Percentiles rank a stretch among this genome's conserved stretches.
phyloP scores from a whole-genome alignment of 768 basidiomycete species.

The Nidularia pulvinata region DNA sequence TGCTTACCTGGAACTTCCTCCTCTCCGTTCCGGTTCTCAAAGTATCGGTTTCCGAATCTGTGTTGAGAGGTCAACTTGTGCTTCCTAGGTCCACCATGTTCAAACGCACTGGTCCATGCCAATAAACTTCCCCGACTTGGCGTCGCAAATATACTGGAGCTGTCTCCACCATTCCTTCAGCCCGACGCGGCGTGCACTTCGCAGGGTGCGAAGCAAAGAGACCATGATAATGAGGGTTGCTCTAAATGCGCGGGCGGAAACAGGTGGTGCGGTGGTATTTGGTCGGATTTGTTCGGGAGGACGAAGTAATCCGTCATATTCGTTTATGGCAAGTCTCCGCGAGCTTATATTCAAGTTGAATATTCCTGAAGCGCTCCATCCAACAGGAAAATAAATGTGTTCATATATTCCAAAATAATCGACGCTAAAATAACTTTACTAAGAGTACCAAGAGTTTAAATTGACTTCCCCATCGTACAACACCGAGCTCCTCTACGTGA shows the following conservation, averaged over 20 bases:
- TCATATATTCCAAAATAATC: no score
- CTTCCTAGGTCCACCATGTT: neutral
- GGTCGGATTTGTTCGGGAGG: conserved; percentile 25
- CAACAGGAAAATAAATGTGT: no score
- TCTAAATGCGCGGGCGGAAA: neutral
- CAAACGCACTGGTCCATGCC: conserved; percentile 82
- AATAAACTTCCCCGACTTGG: conserved; percentile 78
- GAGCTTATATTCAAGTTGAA: no score
- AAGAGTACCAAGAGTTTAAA: no score
- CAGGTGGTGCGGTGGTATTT: conserved; percentile 16
- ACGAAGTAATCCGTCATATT: neutral
- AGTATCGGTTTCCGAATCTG: conserved; percentile 95
- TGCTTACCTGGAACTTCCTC: conserved; percentile 83
- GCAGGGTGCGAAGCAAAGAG: conserved; percentile 74
- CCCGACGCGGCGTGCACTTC: conserved; percentile 75
- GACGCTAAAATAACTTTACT: no score
- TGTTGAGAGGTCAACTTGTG: neutral
- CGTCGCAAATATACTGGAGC: conserved; percentile 93
- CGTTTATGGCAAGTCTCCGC: neutral
- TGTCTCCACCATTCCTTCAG: conserved; percentile 89
- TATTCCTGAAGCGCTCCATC: no score
- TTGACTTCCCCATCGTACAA: no score
- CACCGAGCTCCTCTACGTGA: no score
- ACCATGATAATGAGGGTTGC: conserved; percentile 41
- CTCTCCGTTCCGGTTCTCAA: conserved; percentile 84